phyloP scores from a whole-genome alignment of 768 basidiomycete genomes.

The Trichaptum fuscoviolaceum region DNA sequence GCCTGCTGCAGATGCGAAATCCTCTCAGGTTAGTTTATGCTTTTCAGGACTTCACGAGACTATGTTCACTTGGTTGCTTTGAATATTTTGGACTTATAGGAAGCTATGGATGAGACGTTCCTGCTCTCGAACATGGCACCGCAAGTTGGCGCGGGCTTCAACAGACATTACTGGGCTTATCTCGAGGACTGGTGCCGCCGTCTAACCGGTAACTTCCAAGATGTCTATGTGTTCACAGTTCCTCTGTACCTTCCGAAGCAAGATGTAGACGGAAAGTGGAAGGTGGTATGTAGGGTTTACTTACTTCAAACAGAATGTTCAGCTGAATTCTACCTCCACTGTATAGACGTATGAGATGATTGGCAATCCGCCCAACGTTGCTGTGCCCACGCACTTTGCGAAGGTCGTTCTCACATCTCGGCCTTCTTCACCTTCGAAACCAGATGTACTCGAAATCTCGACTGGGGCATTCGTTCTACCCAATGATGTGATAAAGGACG shows the following conservation, averaged over 20 bases:
- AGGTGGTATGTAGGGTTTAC: conserved; percentile 60
- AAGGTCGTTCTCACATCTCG: conserved; percentile 85
- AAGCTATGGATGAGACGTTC: conserved; percentile 97
- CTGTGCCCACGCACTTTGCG: conserved; percentile 97
- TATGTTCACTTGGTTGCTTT: conserved; percentile 1
- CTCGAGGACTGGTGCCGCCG: conserved; percentile 93
- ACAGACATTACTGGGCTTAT: conserved; percentile 97
- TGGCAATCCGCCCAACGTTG: conserved; percentile 81
- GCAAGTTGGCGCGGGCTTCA: conserved; percentile 97
- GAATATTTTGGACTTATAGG: conserved; percentile 28
- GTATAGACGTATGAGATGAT: conserved; percentile 89
- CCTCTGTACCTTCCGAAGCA: conserved; percentile 91
- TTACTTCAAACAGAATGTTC: conserved; percentile 8
- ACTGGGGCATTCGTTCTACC: conserved; percentile 95
- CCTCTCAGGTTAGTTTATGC: conserved; percentile 53
- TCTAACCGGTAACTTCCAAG: conserved; percentile 80
- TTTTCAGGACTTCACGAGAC: neutral
- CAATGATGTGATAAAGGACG: conserved; percentile 87
- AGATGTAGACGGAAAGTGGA: conserved; percentile 89
- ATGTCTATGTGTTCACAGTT: conserved; percentile 97
- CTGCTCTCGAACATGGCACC: conserved; percentile 93
- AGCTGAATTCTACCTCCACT: neutral
- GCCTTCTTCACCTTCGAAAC: conserved; percentile 68
- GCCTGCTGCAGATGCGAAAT: conserved; percentile 93
- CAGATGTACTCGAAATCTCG: conserved; percentile 67